Percentiles rank a stretch among this genome's conserved stretches.
These are phyloP conservation scores for Serendipita indica DNA, from an alignment of 768 basidiomycete genomes.

Conservation along the genomic window DNA sequence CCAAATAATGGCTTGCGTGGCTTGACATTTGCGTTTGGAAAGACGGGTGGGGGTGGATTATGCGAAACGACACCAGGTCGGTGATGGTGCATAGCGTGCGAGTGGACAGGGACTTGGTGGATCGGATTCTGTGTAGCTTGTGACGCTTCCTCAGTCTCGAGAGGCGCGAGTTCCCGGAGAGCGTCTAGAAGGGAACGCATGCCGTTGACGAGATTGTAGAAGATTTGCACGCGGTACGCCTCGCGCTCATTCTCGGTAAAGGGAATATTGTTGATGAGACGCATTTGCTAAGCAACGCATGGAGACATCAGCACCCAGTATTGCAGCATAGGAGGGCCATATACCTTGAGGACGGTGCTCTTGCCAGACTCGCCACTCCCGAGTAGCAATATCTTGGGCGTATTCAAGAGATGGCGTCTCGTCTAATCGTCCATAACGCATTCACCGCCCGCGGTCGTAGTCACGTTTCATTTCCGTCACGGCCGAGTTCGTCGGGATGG, in stretches of 20 bases:
- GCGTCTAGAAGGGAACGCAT: constrained; percentile 26
- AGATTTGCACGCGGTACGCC: constrained; percentile 29
- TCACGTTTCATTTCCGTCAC: not conserved
- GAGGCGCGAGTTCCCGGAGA: constrained; percentile 24
- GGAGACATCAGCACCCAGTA: not conserved
- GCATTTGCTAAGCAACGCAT: constrained; percentile 25
- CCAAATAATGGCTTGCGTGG: no score
- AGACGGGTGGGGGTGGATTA: no score
- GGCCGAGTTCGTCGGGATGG: not conserved
- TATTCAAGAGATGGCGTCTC: not conserved
- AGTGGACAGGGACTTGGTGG: no score
- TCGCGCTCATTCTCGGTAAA: constrained; percentile 28
- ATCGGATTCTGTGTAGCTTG: no score
- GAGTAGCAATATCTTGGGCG: constrained; percentile 22
- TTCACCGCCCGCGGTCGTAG: not conserved
- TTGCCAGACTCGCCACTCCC: constrained; percentile 28
- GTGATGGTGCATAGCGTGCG: no score
- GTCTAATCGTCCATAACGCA: not conserved
- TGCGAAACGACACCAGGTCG: no score
- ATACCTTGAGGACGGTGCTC: constrained; percentile 24
- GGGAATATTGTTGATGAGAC: constrained; percentile 28
- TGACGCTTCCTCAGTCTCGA: no score
- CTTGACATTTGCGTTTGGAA: no score
- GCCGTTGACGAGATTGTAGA: constrained; percentile 29
- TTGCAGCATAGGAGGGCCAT: not conserved